Evolutionary conservation across 495 filamentous ascomycete species (phyloP).

Genomic region (Trichoderma reesei): DNA sequence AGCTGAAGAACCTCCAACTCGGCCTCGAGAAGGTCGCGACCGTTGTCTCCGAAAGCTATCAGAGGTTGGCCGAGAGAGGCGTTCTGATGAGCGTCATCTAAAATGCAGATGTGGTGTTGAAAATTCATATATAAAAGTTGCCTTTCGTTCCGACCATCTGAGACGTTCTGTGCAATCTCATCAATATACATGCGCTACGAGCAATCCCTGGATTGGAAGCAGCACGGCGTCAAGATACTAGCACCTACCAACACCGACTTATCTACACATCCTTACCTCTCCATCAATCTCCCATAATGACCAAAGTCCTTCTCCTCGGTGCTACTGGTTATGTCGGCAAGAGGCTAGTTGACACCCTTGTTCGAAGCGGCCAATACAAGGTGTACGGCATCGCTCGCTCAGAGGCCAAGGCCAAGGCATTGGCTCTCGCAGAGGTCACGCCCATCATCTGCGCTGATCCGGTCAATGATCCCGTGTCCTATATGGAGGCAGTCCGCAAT

Average conservation of each 20-base stretch:
- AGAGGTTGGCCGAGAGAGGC: too few species aligned
- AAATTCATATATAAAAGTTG: too few species aligned
- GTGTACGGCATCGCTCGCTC: background rate
- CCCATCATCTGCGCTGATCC: slow-evolving; percentile 3
- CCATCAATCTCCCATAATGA: background rate
- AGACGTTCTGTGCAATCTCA: too few species aligned
- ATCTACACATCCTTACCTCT: background rate
- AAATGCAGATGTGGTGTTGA: too few species aligned
- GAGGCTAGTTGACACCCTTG: background rate
- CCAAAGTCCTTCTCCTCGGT: slow-evolving; percentile 1
- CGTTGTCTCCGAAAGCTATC: too few species aligned
- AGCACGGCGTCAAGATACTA: background rate
- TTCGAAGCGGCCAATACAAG: background rate
- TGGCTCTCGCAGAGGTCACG: background rate
- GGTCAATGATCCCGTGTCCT: background rate
- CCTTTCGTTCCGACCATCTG: too few species aligned
- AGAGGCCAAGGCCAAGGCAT: background rate
- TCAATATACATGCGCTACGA: too few species aligned
- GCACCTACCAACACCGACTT: background rate
- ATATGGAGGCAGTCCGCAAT: background rate
- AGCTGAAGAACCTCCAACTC: too few species aligned
- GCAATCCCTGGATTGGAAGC: too few species aligned
- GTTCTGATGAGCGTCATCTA: too few species aligned
- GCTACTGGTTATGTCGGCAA: background rate
- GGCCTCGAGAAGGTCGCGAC: too few species aligned